phyloP scores from a whole-genome alignment of 768 basidiomycete species.

The Mycena epipterygia region DNA sequence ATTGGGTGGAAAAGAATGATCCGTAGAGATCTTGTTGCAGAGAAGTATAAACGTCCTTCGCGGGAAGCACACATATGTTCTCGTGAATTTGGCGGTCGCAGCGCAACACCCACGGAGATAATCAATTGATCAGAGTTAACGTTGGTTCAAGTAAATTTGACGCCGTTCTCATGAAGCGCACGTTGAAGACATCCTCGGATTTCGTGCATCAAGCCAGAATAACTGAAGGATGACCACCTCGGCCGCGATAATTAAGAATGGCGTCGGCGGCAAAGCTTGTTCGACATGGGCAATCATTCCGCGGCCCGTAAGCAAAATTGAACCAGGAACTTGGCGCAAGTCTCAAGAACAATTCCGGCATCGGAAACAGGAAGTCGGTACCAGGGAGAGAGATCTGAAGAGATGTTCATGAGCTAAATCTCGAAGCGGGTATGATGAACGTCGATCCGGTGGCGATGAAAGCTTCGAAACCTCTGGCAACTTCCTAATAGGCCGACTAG shows the following conservation, averaged over 20 bases:
- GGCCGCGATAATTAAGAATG: background rate
- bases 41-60: no score
- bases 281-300: slow-evolving; percentile 11
- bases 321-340: slow-evolving; percentile 14
- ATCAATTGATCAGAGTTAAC: no score
- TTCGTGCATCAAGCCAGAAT: no score
- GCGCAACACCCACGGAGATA: no score
- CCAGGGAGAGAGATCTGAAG: background rate
- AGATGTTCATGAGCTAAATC: slow-evolving; percentile 8
- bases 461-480: background rate
- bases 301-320: slow-evolving; percentile 4
- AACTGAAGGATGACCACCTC: background rate
- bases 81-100: no score
- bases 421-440: slow-evolving; percentile 9
- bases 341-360: background rate
- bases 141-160: no score
- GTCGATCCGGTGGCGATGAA: slow-evolving; percentile 31
- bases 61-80: no score
- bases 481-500: background rate
- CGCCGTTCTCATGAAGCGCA: no score
- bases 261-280: slow-evolving; percentile 12
- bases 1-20: no score
- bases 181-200: no score
- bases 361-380: slow-evolving; percentile 18
- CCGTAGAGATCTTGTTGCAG: no score